Evolutionary conservation across 495 filamentous ascomycete species (phyloP).

Genomic region (Talaromyces liani): DNA sequence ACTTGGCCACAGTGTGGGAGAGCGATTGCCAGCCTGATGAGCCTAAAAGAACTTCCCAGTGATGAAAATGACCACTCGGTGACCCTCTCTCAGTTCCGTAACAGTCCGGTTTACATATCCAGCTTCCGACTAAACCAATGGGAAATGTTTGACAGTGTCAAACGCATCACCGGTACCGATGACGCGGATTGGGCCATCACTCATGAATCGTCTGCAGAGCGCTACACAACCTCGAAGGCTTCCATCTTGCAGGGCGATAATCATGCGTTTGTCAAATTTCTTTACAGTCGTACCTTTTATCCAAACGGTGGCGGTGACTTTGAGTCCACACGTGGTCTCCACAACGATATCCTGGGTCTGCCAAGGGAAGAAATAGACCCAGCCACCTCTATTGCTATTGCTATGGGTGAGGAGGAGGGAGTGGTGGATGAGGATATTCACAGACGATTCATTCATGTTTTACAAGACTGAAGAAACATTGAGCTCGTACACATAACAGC

Average conservation of each 20-base stretch:
- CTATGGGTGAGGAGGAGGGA: neutral
- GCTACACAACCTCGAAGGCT: constrained; percentile 29
- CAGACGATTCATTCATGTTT: neutral
- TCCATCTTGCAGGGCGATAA: constrained; percentile 21
- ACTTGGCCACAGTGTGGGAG: constrained; percentile 41
- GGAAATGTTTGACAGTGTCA: constrained; percentile 44
- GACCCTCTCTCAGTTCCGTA: constrained; percentile 25
- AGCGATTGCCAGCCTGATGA: constrained; percentile 34
- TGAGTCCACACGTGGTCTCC: constrained; percentile 10
- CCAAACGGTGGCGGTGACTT: constrained; percentile 38
- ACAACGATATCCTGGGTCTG: constrained; percentile 38
- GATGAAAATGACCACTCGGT: constrained; percentile 29
- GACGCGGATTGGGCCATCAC: constrained; percentile 50
- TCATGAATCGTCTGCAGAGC: constrained; percentile 30
- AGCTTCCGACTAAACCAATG: constrained; percentile 42
- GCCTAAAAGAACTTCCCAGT: constrained; percentile 35
- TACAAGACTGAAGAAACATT: neutral
- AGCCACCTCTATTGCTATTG: constrained; percentile 27
- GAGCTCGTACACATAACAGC: neutral
- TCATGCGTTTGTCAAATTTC: constrained; percentile 38
- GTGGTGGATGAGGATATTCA: neutral
- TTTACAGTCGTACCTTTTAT: constrained; percentile 49
- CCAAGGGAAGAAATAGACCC: constrained; percentile 55
- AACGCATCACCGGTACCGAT: constrained; percentile 45
- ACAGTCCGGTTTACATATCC: constrained; percentile 34